Evolutionary conservation across 768 basidiomycete genomes (phyloP).

Genomic region (Crassisporium funariophilum): DNA sequence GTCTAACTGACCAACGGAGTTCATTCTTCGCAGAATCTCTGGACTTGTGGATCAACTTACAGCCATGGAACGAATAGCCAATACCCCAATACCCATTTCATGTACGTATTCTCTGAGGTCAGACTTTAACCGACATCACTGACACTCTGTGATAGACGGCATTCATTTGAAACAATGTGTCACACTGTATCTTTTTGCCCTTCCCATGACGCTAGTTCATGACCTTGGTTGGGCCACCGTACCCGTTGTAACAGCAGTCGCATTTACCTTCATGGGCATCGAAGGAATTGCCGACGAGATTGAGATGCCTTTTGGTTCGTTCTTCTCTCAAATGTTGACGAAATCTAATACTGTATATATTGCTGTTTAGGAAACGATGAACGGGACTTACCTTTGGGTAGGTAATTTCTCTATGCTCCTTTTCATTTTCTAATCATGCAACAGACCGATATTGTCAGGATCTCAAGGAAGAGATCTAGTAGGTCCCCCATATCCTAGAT

Average conservation of each 20-base stretch:
- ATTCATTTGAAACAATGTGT: constrained; percentile 96
- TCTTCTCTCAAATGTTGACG: constrained; percentile 2
- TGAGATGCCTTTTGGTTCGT: constrained; percentile 90
- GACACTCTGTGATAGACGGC: constrained; percentile 63
- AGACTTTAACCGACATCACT: neutral
- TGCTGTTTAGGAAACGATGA: constrained; percentile 53
- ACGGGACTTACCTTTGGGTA: constrained; percentile 76
- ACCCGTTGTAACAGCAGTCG: constrained; percentile 83
- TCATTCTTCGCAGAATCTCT: constrained; percentile 53
- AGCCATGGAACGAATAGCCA: constrained; percentile 88
- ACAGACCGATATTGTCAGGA: constrained; percentile 85
- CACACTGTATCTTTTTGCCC: constrained; percentile 87
- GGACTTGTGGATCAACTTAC: constrained; percentile 85
- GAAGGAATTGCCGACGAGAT: constrained; percentile 96
- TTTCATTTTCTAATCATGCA: neutral
- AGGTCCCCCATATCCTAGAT: constrained; percentile 28
- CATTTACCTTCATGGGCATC: constrained; percentile 92
- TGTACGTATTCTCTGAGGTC: constrained; percentile 44
- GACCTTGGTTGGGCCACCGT: constrained; percentile 84
- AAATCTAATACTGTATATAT: neutral
- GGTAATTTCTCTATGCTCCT: constrained; percentile 14
- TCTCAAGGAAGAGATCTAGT: constrained; percentile 84
- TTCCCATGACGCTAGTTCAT: constrained; percentile 84
- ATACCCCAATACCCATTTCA: constrained; percentile 79
- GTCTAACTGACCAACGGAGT: neutral